These are phyloP conservation scores for Glutinoglossum americanum DNA, from an alignment of 495 filamentous ascomycete species.

Conservation along the genomic window DNA sequence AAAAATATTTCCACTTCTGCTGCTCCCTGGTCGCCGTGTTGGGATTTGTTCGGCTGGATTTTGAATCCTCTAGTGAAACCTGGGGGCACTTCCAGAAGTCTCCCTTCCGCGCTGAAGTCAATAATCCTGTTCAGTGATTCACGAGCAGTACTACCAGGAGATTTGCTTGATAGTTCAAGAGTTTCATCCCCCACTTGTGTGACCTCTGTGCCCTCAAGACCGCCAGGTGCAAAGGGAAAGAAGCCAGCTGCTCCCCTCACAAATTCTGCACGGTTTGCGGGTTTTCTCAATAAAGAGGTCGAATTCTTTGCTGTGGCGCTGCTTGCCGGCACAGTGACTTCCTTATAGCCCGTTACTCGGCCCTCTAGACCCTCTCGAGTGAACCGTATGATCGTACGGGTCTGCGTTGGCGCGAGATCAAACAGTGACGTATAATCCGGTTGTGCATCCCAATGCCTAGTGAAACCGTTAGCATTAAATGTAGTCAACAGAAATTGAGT, in stretches of 20 bases:
- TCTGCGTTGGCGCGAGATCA: slow-evolving; percentile 72
- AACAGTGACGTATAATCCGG: slow-evolving; percentile 62
- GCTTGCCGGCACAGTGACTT: slow-evolving; percentile 78
- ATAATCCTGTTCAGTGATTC: slow-evolving; percentile 55
- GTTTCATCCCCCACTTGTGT: slow-evolving; percentile 52
- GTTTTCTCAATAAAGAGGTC: slow-evolving; percentile 72
- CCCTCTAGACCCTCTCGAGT: slow-evolving; percentile 83
- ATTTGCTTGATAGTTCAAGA: slow-evolving; percentile 14
- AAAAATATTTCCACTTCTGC: slow-evolving; percentile 15
- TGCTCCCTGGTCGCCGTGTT: slow-evolving; percentile 15
- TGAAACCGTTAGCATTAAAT: slow-evolving; percentile 8
- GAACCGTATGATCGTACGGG: slow-evolving; percentile 80
- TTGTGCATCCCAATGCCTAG: slow-evolving; percentile 63
- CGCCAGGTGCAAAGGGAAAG: slow-evolving; percentile 88
- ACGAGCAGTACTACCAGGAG: slow-evolving; percentile 20
- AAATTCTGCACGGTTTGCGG: slow-evolving; percentile 74
- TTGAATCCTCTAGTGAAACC: slow-evolving; percentile 64
- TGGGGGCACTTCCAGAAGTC: slow-evolving; percentile 62
- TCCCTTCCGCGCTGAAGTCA: slow-evolving; percentile 52
- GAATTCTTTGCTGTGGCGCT: slow-evolving; percentile 93
- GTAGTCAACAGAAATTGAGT: background rate
- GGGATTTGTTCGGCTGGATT: slow-evolving; percentile 4
- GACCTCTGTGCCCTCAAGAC: slow-evolving; percentile 67
- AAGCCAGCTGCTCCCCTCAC: slow-evolving; percentile 90
- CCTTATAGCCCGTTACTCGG: slow-evolving; percentile 78